Evolutionary conservation across 2,329 filamentous ascomycete species (phyloP), one percentile per base, ranked within the genome.

Genomic region (Furcasterigmium sp.): DNA sequence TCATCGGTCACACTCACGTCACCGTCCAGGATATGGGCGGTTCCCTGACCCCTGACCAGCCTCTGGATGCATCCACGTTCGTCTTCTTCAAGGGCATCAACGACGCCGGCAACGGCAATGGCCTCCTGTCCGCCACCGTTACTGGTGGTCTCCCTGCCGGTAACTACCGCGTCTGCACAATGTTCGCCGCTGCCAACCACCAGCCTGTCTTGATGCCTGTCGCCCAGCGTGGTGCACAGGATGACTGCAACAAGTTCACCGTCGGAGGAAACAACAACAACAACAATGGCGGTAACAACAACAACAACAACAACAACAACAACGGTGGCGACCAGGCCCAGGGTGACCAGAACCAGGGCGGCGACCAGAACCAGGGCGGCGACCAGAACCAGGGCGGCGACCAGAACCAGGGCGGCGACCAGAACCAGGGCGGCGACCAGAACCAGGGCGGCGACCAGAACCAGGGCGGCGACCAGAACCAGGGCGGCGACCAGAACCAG

Each of bases 61-160:
- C 78, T 21, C 69, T 78, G 6, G 71, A 81, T 48, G 68, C 79
- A 25, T 61, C 56, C 18, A 60, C 69, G 55, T 82, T 78, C 51
- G 75, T 65, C 55, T 82, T 82, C 61, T 83, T 84, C 74, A 82
- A 83, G 69, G 80, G 80, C 47, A 79, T 83, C 64, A 81, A 83
- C 61, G 78, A 81, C 47, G 69, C 63, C 14, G 78, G 78, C 26
- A 72, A 84, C 53, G 73, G 72, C 25, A 53, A 75, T 3, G 79
- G 79, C 40, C 63, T 69, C 5, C 65, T 84, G 10, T 60, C 65
- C 11, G 74, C 79, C 30, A 62, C 58, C 2, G 80, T 84, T 19
- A 62, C 65, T 1, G 76, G 72, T 44, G 81, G 80, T 54, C 73
- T 84, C 3, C 77, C 78, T 3, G 67, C 70, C 3, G 80, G 80